Conservation (phyloP, 805 yeast species). For the Saccharomycopsis fodiens region DNA sequence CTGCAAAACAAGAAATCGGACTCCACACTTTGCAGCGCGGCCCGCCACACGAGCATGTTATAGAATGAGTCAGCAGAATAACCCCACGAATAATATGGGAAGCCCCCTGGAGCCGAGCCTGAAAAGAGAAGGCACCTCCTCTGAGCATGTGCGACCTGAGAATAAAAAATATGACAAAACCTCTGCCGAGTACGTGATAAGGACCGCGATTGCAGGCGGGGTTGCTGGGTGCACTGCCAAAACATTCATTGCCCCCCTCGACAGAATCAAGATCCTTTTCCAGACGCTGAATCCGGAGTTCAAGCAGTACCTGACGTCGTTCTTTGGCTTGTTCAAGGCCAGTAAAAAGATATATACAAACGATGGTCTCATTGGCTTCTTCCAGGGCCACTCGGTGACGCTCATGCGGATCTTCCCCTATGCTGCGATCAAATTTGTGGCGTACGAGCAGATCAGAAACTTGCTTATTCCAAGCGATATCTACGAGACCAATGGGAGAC, state of each 20-base stretch:
- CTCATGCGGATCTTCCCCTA: conserved; percentile 88
- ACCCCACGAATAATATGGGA: no score
- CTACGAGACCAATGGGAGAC: conserved; percentile 72
- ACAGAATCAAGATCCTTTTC: conserved; percentile 88
- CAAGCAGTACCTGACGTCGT: conserved; percentile 69
- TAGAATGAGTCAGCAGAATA: no score
- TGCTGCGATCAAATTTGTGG: conserved; percentile 94
- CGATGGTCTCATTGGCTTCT: conserved; percentile 77
- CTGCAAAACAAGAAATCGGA: no score
- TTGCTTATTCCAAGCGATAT: conserved; percentile 65
- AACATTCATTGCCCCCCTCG: conserved; percentile 90
- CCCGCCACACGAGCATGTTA: no score
- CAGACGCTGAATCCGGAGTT: conserved; percentile 94
- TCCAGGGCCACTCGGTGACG: conserved; percentile 95
- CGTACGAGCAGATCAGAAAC: conserved; percentile 86
- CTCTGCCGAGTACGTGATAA: conserved; percentile 66
- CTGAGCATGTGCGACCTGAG: no score
- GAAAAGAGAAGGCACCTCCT: no score
- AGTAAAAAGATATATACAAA: conserved; percentile 52
- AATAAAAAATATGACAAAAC: conserved; percentile 40
- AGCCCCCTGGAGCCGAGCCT: no score
- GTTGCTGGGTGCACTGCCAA: conserved; percentile 95
- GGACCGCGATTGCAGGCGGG: conserved; percentile 92
- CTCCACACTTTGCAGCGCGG: no score
- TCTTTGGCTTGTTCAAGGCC: conserved; percentile 69